Base-by-base conservation (phyloP, 2,329 filamentous ascomycete genomes). In the Botryotinia calthae region DNA sequence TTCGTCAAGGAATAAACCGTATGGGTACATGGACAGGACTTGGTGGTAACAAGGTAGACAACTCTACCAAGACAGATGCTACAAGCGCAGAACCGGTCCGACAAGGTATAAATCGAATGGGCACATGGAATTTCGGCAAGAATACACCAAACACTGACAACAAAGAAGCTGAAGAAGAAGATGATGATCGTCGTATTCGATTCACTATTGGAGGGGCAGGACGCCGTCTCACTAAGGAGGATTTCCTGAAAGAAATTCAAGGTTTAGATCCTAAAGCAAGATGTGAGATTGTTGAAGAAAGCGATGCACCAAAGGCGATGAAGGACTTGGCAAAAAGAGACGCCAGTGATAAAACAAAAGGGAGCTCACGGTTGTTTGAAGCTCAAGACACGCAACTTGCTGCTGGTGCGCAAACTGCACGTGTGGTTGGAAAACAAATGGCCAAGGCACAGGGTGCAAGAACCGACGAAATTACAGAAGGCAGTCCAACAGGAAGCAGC, bases 201-300 rank as follows among this genome's bases (percentile, higher is more conserved):
- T 95, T 95, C 82, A 94, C 90, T 1, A 92, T 95, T 75, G 89
- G 87, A 62, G 89, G 90, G 48, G 88, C 90, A n/a, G 91, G 91
- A 9, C 86, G 87, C 74, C 88, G 93, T 65, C 91, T 96, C 88
- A 94, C 87, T 75, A 95, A 95, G 82, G 89, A 91, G 7, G 92
- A 94, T 79, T 95, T 96, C 79, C 89, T 96, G 74, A 85, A 87
- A 64, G 89, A 93, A 79, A 90, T 96, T 79, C 88, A 90, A 76
- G 88, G 89, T 75, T 85, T 95, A 74, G 92, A 95, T 79, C 87
- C 88, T 37, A 88, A 88, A 78, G 88, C 90, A 54, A 83, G 80
- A 58, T 74, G 71, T 37, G 78, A 80, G 56, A 67, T 81, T n/a
- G 73, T 81, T 6, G 73, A 77, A 51, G 70, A 73, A 48, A 77